Evolutionary conservation across 2,329 filamentous ascomycete species (phyloP).

Genomic region (Lasiodiplodia theobromae): DNA sequence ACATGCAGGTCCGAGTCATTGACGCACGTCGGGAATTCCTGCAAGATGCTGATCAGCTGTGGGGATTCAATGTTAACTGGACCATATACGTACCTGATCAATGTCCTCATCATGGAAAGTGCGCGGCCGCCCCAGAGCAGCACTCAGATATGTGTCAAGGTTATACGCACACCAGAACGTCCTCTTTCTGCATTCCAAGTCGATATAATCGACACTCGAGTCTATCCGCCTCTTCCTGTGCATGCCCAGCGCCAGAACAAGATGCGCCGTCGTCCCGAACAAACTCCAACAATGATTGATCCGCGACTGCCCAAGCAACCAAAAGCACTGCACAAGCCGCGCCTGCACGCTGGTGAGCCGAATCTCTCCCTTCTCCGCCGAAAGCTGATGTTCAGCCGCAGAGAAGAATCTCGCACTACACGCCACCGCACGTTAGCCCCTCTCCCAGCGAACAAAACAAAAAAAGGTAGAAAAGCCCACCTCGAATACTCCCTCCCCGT

Average conservation of each 20-base stretch:
- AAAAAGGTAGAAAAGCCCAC: background rate
- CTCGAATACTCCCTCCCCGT: constrained; percentile 9
- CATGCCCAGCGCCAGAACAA: constrained; percentile 54
- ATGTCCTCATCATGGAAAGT: constrained; percentile 70
- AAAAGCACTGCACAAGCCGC: constrained; percentile 64
- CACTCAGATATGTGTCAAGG: constrained; percentile 68
- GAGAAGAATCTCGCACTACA: constrained; percentile 55
- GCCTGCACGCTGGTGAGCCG: constrained; percentile 65
- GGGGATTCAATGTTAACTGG: constrained; percentile 50
- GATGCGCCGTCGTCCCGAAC: constrained; percentile 64
- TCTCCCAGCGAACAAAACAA: no score
- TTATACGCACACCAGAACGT: constrained; percentile 71
- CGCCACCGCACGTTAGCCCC: constrained; percentile 30
- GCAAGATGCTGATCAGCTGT: constrained; percentile 34
- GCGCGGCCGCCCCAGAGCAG: constrained; percentile 67
- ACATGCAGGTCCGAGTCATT: constrained; percentile 44
- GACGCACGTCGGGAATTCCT: constrained; percentile 46
- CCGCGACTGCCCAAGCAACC: constrained; percentile 65
- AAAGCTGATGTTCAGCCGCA: constrained; percentile 53
- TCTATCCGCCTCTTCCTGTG: constrained; percentile 29
- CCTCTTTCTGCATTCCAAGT: constrained; percentile 62
- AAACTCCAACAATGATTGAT: constrained; percentile 68
- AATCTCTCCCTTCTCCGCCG: constrained; percentile 61
- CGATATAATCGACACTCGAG: constrained; percentile 51
- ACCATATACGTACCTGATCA: constrained; percentile 56